Conservation (phyloP, 805 yeast genomes). For the Saturnispora diversa region DNA sequence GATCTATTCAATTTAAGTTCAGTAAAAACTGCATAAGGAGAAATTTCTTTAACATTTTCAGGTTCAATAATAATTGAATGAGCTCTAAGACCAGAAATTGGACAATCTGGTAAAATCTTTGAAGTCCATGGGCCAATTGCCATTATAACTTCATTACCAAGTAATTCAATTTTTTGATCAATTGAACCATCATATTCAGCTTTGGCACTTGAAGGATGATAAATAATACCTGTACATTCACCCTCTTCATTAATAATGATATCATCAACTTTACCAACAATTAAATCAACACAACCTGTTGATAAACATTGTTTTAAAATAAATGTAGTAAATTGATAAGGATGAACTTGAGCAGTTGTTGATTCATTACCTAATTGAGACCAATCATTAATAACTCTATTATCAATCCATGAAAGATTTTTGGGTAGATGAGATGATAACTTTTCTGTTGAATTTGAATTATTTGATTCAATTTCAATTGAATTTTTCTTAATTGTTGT, state of each 20-base stretch:
- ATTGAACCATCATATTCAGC: constrained; percentile 27
- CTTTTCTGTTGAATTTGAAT: constrained; percentile 12
- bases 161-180: constrained; percentile 37
- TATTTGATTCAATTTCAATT: constrained; percentile 26
- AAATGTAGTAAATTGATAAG: constrained; percentile 85
- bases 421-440: constrained; percentile 38
- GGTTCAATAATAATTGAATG: constrained; percentile 92
- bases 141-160: constrained; percentile 72
- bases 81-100: constrained; percentile 88
- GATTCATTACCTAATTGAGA: constrained; percentile 74
- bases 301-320: constrained; percentile 73
- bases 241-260: constrained; percentile 58
- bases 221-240: constrained; percentile 65
- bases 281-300: constrained; percentile 72
- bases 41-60: constrained; percentile 55
- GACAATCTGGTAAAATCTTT: constrained; percentile 82
- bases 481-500: constrained; percentile 31
- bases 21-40: constrained; percentile 91
- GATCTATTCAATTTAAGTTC: constrained; percentile 67
- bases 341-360: constrained; percentile 95
- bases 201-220: constrained; percentile 34
- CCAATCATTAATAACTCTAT: constrained; percentile 60
- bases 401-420: constrained; percentile 71
- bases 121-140: constrained; percentile 98
- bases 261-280: constrained; percentile 76